Evolutionary conservation across 805 yeast species (phyloP), one percentile per base, ranked within the genome.

Genomic region (Nakazawaea wyomingensis): DNA sequence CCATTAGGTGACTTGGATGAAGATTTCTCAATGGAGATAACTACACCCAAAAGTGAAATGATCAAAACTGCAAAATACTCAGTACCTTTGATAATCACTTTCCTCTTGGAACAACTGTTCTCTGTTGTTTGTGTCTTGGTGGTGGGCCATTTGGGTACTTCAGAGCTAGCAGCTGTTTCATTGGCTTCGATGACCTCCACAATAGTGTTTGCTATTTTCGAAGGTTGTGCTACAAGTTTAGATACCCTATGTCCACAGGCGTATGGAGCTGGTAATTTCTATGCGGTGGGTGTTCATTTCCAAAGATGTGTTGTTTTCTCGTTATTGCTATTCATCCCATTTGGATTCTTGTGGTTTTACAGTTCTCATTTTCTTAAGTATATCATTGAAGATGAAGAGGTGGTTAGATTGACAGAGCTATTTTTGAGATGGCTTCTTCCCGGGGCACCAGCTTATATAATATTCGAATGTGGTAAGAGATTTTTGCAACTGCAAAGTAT

Each of bases 241-340:
- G 91, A 84, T 54, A 85, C 93, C 0, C 64, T 85, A 24, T 85
- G 93, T 57, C 83, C 90, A 2, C 91, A 85, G 60, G 84, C 90
- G 0, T 84, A 70, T 55, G 91, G 93, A 20, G 76, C 85, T 19
- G 74, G 74, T 38, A 82, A 82, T 48, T 74, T 65, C 54, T 67
- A 68, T 48, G 57, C 74, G 39, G 91, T 85, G 11, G 93, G 93
- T 0, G 59, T 82, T 14, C 80, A 84, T 50, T 72, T 80, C 46
- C 74, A 80, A 50, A 65, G 87, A 52, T 85, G 91, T 60, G 74
- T 80, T 20, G 69, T 79, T 2, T 70, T 88, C 48, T 76, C 86
- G 2, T 62, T 81, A 27, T 75, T 27, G 57, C 66, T 55, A 64
- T 83, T 68, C 49, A 51, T 83, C 14, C 90, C 90, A 7, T 72